Evolutionary conservation across 352 stramenopile species (phyloP).

Genomic region (Phytophthora quininea): DNA sequence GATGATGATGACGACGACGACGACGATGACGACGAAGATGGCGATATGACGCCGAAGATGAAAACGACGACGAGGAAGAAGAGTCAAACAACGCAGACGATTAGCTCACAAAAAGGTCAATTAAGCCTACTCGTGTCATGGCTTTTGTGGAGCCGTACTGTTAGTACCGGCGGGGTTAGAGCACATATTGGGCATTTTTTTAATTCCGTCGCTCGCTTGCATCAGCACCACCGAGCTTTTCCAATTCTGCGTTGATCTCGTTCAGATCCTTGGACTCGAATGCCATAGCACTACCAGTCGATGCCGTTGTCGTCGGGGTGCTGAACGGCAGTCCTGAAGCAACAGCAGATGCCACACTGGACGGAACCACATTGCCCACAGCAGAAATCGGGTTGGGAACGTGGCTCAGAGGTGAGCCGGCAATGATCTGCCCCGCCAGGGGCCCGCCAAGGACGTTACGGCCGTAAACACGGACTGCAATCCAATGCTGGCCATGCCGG

Average conservation of each 20-base stretch:
- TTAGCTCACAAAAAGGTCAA: not conserved
- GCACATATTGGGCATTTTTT: not conserved
- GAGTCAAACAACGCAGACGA: slow-evolving; percentile 27
- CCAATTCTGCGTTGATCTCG: slow-evolving; percentile 72
- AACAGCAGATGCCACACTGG: slow-evolving; percentile 52
- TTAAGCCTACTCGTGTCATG: not conserved
- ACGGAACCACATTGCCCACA: slow-evolving; percentile 54
- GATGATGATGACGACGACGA: slow-evolving; percentile 32
- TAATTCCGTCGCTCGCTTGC: slow-evolving; percentile 28
- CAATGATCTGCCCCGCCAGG: slow-evolving; percentile 66
- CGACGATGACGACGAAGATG: slow-evolving; percentile 31
- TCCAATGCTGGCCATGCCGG: slow-evolving; percentile 79
- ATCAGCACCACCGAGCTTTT: slow-evolving; percentile 63
- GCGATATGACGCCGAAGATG: slow-evolving; percentile 16
- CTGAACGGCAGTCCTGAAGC: slow-evolving; percentile 49
- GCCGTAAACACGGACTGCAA: slow-evolving; percentile 81
- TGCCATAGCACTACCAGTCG: slow-evolving; percentile 33
- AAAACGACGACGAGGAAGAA: slow-evolving; percentile 32
- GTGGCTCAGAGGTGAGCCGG: slow-evolving; percentile 65
- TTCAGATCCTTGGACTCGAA: slow-evolving; percentile 68
- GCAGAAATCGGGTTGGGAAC: slow-evolving; percentile 84
- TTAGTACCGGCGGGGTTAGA: too few relatives aligned
- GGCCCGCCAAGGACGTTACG: slow-evolving; percentile 78
- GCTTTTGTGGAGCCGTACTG: not conserved
- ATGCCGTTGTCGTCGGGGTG: slow-evolving; percentile 7